phyloP scores from a whole-genome alignment of 1,139 yeast genomes.

The Pichia sp. region DNA sequence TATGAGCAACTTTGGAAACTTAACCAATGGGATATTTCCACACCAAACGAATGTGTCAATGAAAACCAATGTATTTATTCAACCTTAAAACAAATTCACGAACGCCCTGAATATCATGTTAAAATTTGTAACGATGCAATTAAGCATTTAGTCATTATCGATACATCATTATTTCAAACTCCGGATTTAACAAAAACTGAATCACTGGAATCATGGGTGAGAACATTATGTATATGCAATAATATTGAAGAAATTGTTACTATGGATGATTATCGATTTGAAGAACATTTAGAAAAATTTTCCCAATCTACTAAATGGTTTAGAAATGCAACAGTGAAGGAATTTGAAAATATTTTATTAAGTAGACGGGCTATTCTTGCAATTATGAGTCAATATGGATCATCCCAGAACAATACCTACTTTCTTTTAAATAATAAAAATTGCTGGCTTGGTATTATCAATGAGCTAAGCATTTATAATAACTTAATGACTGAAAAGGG shows the following conservation, averaged over 20 bases:
- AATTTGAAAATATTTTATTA: conserved; percentile 38
- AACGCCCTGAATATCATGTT: conserved; percentile 25
- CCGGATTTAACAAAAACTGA: conserved; percentile 1
- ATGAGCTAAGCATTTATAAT: conserved; percentile 41
- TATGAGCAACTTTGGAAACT: conserved; percentile 67
- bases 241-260: conserved; percentile 25
- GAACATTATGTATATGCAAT: conserved; percentile 35
- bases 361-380: conserved; percentile 37
- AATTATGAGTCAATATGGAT: conserved; percentile 19
- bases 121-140: conserved; percentile 25
- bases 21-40: conserved; percentile 63
- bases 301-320: conserved; percentile 33
- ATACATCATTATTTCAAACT: conserved; percentile 1
- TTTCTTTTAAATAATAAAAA: not conserved
- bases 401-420: not conserved
- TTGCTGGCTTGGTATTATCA: conserved; percentile 30
- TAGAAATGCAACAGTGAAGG: conserved; percentile 31
- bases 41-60: conserved; percentile 29
- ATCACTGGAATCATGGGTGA: conserved; percentile 32
- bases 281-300: conserved; percentile 9
- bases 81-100: conserved; percentile 39
- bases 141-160: conserved; percentile 17
- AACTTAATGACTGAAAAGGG: conserved; percentile 33
- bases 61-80: conserved; percentile 44
- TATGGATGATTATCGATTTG: conserved; percentile 4